Evolutionary conservation across 257 asterid genomes (phyloP).

Genomic region (Fraxinus quadrangulata): DNA sequence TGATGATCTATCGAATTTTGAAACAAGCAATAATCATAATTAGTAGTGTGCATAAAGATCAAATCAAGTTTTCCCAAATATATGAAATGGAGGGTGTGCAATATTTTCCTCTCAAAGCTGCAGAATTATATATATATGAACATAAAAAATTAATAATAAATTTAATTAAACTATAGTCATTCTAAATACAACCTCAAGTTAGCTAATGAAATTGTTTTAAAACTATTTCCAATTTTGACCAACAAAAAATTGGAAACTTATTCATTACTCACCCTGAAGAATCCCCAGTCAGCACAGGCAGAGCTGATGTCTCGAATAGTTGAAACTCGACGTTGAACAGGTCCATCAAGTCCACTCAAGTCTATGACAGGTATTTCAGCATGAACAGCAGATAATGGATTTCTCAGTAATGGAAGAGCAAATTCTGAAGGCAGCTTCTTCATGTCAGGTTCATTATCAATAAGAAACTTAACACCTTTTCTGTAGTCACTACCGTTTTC

Average conservation of each 20-base stretch:
- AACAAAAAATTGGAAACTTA: not conserved
- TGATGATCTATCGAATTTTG: constrained; percentile 25
- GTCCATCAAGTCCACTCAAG: constrained; percentile 34
- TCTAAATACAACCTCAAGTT: not conserved
- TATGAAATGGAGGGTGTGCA: not conserved
- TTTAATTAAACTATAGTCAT: no score
- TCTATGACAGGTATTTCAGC: constrained; percentile 50
- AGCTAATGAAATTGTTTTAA: not conserved
- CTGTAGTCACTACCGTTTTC: constrained; percentile 19
- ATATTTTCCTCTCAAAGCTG: no score
- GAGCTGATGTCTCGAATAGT: constrained; percentile 37
- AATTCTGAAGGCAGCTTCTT: constrained; percentile 41
- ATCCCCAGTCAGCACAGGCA: constrained; percentile 54
- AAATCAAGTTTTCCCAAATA: not conserved
- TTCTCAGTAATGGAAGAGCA: constrained; percentile 28
- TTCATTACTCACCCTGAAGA: constrained; percentile 44
- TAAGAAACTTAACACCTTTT: constrained; percentile 46
- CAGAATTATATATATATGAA: not conserved
- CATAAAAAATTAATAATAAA: not conserved
- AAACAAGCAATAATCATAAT: not conserved
- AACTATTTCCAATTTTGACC: not conserved
- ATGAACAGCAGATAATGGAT: constrained; percentile 25
- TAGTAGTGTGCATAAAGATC: not conserved
- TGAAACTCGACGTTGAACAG: constrained; percentile 25
- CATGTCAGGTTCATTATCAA: constrained; percentile 36